These are phyloP conservation scores for Calocera viscosa DNA, from an alignment of 768 basidiomycete genomes.

Conservation along the genomic window DNA sequence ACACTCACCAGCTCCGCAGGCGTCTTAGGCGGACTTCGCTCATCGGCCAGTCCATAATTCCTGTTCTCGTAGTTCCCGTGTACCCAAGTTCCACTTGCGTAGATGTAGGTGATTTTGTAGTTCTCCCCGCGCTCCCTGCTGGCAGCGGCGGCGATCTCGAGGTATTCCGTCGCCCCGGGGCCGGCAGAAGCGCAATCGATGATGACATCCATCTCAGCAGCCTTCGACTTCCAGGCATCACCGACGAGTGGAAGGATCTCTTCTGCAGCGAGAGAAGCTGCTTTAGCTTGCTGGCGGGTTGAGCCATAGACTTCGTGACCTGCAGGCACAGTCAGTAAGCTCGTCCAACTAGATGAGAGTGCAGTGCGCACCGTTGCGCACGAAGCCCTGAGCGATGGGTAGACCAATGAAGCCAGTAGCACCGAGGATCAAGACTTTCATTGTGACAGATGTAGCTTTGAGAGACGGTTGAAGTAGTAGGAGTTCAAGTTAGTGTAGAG, in stretches of 20 bases:
- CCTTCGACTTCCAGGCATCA: conserved; percentile 22
- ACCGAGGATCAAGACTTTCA: conserved; percentile 27
- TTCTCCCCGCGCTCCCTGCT: conserved; percentile 21
- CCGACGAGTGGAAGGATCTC: conserved; percentile 27
- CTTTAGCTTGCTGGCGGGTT: conserved; percentile 31
- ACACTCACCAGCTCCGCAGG: background rate
- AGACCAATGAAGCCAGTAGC: conserved; percentile 37
- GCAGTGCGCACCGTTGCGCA: conserved; percentile 28
- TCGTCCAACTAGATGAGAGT: background rate
- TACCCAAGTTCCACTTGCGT: conserved; percentile 37
- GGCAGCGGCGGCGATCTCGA: conserved; percentile 10
- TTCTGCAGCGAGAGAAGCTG: conserved; percentile 27
- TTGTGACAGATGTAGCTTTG: conserved; percentile 10
- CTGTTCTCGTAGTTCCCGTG: conserved; percentile 29
- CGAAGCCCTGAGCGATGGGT: conserved; percentile 35
- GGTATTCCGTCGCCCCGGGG: conserved; percentile 13
- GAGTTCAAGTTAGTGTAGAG: background rate
- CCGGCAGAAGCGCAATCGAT: conserved; percentile 27
- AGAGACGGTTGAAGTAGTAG: background rate
- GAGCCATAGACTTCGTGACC: conserved; percentile 35
- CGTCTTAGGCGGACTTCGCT: conserved; percentile 21
- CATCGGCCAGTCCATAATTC: conserved; percentile 26
- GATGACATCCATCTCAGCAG: conserved; percentile 28
- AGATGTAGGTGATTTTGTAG: conserved; percentile 35
- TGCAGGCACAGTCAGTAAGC: background rate